These are phyloP conservation scores for Leccinum fallax DNA, from an alignment of 1,284 basidiomycete species.

Conservation along the genomic window DNA sequence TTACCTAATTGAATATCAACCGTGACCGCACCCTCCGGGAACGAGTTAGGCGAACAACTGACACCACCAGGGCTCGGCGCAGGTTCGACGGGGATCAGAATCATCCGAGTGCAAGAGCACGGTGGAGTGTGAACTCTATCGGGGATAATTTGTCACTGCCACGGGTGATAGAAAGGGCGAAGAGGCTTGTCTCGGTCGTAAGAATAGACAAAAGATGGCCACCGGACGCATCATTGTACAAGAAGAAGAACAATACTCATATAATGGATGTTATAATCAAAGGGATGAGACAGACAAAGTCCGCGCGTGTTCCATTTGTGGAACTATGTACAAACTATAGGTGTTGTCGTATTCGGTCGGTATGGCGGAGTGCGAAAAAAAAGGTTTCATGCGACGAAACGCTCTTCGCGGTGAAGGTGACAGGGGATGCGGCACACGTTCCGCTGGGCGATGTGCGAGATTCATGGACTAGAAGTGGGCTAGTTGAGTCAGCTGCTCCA, in stretches of 20 bases:
- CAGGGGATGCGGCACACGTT: conserved; percentile 14
- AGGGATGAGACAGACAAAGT: conserved; percentile 11
- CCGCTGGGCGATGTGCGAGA: conserved; percentile 15
- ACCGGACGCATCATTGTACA: conserved; percentile 2
- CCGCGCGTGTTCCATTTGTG: conserved; percentile 10
- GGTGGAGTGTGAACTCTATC: conserved; percentile 8
- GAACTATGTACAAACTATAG: neutral
- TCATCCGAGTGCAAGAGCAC: conserved; percentile 1
- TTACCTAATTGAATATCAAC: conserved; percentile 24
- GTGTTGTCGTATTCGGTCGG: neutral
- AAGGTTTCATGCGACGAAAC: conserved; percentile 7
- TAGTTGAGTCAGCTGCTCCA: conserved; percentile 9
- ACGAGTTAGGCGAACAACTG: conserved; percentile 22
- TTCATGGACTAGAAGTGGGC: conserved; percentile 26
- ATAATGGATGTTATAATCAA: conserved; percentile 15
- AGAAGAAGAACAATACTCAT: conserved; percentile 16
- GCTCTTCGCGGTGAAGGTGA: neutral
- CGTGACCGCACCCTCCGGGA: neutral
- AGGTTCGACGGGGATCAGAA: conserved; percentile 32
- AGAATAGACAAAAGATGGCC: conserved; percentile 6
- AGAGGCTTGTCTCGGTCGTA: conserved; percentile 14
- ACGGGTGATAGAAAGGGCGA: neutral
- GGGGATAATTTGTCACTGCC: conserved; percentile 3
- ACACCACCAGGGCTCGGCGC: conserved; percentile 18
- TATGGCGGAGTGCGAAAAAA: conserved; percentile 15